A percentile compares a stretch with the other conserved stretches of the same genome.
These are phyloP conservation scores for Citrus cavaleriei DNA, from an alignment of 345 rosid species.

Conservation along the genomic window DNA sequence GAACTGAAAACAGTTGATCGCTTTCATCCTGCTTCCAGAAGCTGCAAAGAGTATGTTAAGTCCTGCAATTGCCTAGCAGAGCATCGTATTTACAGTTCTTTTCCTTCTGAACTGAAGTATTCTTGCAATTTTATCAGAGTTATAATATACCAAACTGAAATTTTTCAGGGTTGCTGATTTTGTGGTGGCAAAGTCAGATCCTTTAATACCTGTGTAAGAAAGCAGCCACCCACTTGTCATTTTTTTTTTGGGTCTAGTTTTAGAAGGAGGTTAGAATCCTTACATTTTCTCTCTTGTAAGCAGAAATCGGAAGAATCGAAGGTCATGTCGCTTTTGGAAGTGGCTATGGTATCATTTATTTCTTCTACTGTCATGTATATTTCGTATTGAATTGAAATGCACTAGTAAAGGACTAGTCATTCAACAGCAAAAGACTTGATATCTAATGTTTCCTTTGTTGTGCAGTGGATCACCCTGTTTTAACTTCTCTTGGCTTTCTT, in stretches of 20 bases:
- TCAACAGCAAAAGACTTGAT: background rate
- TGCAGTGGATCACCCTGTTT: constrained; percentile 62
- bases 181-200: constrained; percentile 66
- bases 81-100: background rate
- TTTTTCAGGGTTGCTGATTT: constrained; percentile 66
- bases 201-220: constrained; percentile 63
- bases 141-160: background rate
- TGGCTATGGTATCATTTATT: constrained; percentile 66
- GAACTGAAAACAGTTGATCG: constrained; percentile 60
- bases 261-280: background rate
- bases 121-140: background rate
- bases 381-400: background rate
- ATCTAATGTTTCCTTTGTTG: background rate
- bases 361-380: constrained; percentile 4
- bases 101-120: background rate
- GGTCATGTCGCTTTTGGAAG: constrained; percentile 67
- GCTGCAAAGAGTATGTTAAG: constrained; percentile 82
- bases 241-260: background rate
- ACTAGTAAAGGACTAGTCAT: background rate
- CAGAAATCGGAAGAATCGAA: constrained; percentile 56
- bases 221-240: background rate
- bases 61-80: background rate
- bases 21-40: constrained; percentile 63
- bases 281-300: background rate
- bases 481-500: constrained; percentile 61